Evolutionary conservation across 1,284 basidiomycete genomes (phyloP), one percentile per base, ranked within the genome.

Genomic region (Takashimella koratensis): DNA sequence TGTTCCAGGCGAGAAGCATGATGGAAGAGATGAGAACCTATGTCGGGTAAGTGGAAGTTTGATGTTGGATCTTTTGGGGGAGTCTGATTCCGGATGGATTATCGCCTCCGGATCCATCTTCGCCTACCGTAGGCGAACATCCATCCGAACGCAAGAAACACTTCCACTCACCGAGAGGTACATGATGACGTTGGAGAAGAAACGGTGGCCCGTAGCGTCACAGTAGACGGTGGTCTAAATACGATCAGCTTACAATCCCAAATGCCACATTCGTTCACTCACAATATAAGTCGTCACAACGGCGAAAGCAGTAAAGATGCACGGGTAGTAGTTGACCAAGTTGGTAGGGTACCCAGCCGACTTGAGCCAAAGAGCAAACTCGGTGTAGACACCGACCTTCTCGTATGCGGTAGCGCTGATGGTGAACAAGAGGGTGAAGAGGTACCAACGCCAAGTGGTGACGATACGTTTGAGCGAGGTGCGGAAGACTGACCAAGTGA

Each of bases 121-220:
- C n/a, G n/a, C n/a, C n/a, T n/a, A n/a, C n/a, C n/a, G n/a, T n/a
- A n/a, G n/a, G n/a, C n/a, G n/a, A n/a, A n/a, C n/a, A n/a, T n/a
- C n/a, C n/a, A n/a, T n/a, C n/a, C n/a, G n/a, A n/a, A n/a, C n/a
- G n/a, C n/a, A n/a, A n/a, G n/a, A n/a, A n/a, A n/a, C n/a, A n/a
- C n/a, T n/a, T n/a, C n/a, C n/a, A 53, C 27, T 25, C 16, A 55
- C 54, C 11, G 56, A 47, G 6, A 26, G 41, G 63, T 53, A 60
- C 71, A 73, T 73, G 57, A 73, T 67, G 11, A 64, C 60, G 62
- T 73, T 73, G 49, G 70, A 63, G 53, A 70, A 63, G 58, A 73
- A 71, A 13, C 71, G 64, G 45, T 70, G 71, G 10, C 62, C 56
- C 0, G 64, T 66, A 10, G 52, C 47, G 50, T 73, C 71, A 43